Base-by-base conservation (phyloP, 805 yeast species). In the Yarrowia osloensis region DNA sequence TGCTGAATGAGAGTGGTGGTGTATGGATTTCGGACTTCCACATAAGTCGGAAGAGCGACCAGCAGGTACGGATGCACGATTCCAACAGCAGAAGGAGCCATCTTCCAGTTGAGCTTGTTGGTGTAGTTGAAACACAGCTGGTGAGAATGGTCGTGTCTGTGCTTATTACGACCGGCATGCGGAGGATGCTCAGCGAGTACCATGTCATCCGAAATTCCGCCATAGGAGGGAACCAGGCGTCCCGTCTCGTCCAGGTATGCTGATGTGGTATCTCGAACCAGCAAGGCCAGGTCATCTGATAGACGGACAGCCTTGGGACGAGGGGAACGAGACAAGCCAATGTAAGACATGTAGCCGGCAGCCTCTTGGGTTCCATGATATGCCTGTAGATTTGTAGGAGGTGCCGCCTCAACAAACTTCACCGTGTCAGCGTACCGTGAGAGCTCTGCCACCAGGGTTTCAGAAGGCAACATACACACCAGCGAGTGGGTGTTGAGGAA, bases 1-100 rank as follows among this genome's bases (percentile, higher is more conserved):
- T 71, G 67, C 69, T 83, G 84, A 28, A 81, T 73, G 4, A 78
- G 54, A 0, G 74, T 68, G 13, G 80, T 78, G 9, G 80, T 76
- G 22, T 75, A 76, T 1, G 80, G 72, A 68, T 79, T 81, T 31
- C 80, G 71, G 1, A 84, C 68, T 59, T 80, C 81, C 0, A 84
- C 68, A 5, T 74, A 70, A 39, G 73, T 73, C 11, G 74, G 70
- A 8, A 68, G 65, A 31, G 75, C 70, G 0, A 73, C 69, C 5
- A 82, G 61, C 15, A 82, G 68, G 68, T 80, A 82, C 0, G 85
- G 85, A 62, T 80, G 67, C 29, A 70, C 49, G 9, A 69, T 22
- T 13, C 42, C 61, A 13, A 61, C 21, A 15, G 37, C 37, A 5
- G 40, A 6, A 8, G 67, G 67, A 29, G 59, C 15, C 11, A 24